Base-by-base conservation (phyloP, 2,329 filamentous ascomycete genomes). In the Penicillium italicum region DNA sequence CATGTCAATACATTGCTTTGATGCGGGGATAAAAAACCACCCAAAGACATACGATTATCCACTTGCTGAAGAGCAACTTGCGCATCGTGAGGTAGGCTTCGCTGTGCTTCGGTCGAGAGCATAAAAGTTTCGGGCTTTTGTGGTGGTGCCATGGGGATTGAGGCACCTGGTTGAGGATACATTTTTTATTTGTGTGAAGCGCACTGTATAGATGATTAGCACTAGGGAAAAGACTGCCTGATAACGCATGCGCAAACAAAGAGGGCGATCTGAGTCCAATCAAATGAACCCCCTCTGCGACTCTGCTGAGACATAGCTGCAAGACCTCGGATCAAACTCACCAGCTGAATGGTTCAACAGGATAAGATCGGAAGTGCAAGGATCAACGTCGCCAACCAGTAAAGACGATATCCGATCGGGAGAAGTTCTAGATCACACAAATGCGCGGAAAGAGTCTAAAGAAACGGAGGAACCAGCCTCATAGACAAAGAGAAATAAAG, bases 81-180 rank as follows among this genome's bases (percentile, higher is more conserved):
- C 67, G 92, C 92, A 81, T 97, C 94, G 66, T 95, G 91, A 53
- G 94, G 94, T 64, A 99, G 83, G 68, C 90, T 93, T 79, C 97
- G 91, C 79, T 97, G 93, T 59, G 94, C 93, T 79, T 97, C 93
- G 70, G 89, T 92, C 74, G 93, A 96, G 74, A 99, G 83, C 88
- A 99, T 93, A 74, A 99, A 99, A 38, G 94, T 97, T 82, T 99
- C 94, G 66, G 94, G 94, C 77, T 96, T 97, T 79, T 97, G 91
- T 61, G 89, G 89, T 70, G 90, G 88, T 68, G 90, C 89, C 90
- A 97, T 96, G 66, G 87, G 82, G 71, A 97, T 96, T 66, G 87
- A 82, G 70, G 89, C 84, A 79, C 81, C 75, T 65, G 91, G 88
- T 79, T 91, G 88, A 65, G 87, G 83, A 78, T 91, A 93, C 89